Evolutionary conservation across 495 filamentous ascomycete species (phyloP), one percentile per base, ranked within the genome.

Genomic region (Penicillium desertorum): DNA sequence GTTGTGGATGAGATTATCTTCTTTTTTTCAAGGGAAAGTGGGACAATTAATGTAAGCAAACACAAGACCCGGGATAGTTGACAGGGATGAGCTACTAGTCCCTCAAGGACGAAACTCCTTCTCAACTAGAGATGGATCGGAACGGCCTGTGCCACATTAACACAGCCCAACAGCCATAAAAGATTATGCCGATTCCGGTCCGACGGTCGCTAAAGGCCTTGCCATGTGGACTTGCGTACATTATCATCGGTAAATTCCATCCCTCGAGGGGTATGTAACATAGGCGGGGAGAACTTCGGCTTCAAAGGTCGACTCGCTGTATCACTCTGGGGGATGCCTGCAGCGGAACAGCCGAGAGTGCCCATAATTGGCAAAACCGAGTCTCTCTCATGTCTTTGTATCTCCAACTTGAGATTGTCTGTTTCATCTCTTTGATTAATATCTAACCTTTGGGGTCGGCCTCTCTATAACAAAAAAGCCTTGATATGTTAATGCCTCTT

Each of bases 241-340:
- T 12, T 44, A 14, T 44, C 9, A 22, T 42, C 42, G 20, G 9
- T 4, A 22, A 10, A 44, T 44, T 44, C 12, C 10, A 11, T 7
- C 27, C 23, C 5, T 48, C 45, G n/a, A 36, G 29, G 27, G 27
- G n/a, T 34, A 32, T 11, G 30, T 32, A 12, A 48, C n/a, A 34
- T 19, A 10, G 17, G n/a, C 2, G n/a, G 10, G 14, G 23, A 48
- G 29, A 22, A 34, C 0, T 48, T 32, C 29, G 45, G 29, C 45
- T 48, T 48, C 27, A 19, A 5, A 20, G 5, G 2, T 34, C 9
- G 29, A 19, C 17, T 48, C 45, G 27, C 14, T 48, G 45, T 48
- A 48, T 48, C 27, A 48, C 45, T 30, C n/a, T 34, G 2, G 45
- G 39, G 20, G 44, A 50, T 47, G 10, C 36, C 36, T 30, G 39